Conservation (phyloP, 169 alveolate species). For the Babesia gibsoni region DNA sequence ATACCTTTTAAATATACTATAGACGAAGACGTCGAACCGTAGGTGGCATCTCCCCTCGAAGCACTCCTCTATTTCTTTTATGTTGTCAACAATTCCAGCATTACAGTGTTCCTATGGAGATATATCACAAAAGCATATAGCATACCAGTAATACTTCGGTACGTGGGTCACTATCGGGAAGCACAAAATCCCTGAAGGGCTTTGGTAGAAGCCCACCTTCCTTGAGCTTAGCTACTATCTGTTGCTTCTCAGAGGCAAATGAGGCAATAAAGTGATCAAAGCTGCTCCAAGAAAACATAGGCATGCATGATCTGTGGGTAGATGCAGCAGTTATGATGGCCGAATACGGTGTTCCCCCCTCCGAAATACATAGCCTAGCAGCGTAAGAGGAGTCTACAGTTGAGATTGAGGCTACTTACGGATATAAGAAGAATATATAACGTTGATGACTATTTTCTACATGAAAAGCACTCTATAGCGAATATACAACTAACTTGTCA, state of each 20-base stretch:
- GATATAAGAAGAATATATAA: background rate
- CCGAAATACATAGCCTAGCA: conserved; percentile 47
- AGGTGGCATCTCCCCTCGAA: conserved; percentile 13
- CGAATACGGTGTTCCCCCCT: conserved; percentile 30
- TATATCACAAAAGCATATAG: no score
- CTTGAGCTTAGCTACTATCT: background rate
- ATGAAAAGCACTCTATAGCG: background rate
- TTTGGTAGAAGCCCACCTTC: background rate
- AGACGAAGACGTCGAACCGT: conserved; percentile 40
- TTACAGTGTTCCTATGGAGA: conserved; percentile 15
- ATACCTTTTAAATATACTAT: conserved; percentile 8
- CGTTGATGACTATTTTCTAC: background rate
- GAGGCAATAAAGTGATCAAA: background rate
- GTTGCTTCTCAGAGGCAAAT: background rate
- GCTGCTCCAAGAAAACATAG: conserved; percentile 11
- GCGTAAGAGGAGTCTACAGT: conserved; percentile 34
- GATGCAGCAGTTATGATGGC: conserved; percentile 35
- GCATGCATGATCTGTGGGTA: conserved; percentile 18
- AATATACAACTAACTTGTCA: conserved; percentile 34
- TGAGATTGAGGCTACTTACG: background rate
- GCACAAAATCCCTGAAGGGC: conserved; percentile 27
- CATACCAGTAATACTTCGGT: conserved; percentile 20
- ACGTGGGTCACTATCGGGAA: conserved; percentile 28
- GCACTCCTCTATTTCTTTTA: background rate
- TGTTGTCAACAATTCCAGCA: background rate